Conservation (phyloP, 2,329 filamentous ascomycete genomes). For the Xylaria sp. region DNA sequence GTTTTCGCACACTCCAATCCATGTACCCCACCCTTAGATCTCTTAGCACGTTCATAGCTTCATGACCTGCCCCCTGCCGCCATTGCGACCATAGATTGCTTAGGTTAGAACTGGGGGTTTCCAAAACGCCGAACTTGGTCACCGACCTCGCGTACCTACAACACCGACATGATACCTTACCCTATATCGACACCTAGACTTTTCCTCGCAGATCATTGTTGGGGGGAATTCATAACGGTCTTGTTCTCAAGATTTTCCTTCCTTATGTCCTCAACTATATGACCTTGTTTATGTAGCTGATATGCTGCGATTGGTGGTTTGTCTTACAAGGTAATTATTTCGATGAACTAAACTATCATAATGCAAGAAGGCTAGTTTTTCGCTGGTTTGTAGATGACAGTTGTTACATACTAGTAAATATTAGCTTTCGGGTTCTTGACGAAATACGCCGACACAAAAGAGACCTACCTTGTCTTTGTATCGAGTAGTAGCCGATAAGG, state of each 20-base stretch:
- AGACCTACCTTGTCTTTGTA: slow-evolving; percentile 88
- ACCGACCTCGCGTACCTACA: not conserved
- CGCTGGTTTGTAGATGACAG: slow-evolving; percentile 97
- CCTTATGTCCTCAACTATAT: too few relatives aligned
- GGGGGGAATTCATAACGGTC: not conserved
- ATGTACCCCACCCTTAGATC: not conserved
- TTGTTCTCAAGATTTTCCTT: not conserved
- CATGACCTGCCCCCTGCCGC: not conserved
- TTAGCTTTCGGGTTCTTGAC: slow-evolving; percentile 18
- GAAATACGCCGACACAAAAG: slow-evolving; percentile 8
- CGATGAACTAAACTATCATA: slow-evolving; percentile 11
- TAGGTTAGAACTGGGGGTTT: not conserved
- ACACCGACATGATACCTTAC: not conserved
- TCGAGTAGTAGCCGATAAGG: slow-evolving; percentile 95
- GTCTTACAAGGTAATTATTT: not conserved
- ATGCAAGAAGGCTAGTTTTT: slow-evolving; percentile 55
- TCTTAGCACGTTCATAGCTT: slow-evolving; percentile 16
- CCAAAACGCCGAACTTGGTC: not conserved
- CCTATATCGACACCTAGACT: not conserved
- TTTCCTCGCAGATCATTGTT: not conserved
- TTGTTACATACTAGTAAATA: slow-evolving; percentile 84
- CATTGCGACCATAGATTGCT: slow-evolving; percentile 6
- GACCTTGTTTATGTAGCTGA: not conserved
- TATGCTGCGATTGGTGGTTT: not conserved
- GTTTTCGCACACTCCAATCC: not conserved